Conservation (phyloP, 768 basidiomycete species). For the Inosperma sp. region DNA sequence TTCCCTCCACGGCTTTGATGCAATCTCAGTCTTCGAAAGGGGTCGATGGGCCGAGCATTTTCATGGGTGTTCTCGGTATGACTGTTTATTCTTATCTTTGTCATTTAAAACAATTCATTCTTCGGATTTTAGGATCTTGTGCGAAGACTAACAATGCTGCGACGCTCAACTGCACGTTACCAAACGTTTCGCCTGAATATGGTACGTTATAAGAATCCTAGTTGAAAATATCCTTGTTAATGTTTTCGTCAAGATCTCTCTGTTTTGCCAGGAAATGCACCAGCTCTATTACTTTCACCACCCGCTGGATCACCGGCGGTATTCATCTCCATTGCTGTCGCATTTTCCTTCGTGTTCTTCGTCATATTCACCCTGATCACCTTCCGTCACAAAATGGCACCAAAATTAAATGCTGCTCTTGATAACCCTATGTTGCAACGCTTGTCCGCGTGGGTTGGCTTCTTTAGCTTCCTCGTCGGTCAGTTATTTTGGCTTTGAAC, state of each 20-base stretch:
- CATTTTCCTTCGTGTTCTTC: conserved; percentile 58
- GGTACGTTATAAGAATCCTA: conserved; percentile 38
- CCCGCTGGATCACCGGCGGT: conserved; percentile 58
- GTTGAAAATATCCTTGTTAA: background rate
- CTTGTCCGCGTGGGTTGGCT: conserved; percentile 66
- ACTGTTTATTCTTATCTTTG: background rate
- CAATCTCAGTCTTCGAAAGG: conserved; percentile 27
- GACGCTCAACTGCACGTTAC: conserved; percentile 48
- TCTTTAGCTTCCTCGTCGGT: conserved; percentile 75
- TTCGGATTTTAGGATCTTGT: conserved; percentile 62
- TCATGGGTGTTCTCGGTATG: conserved; percentile 65
- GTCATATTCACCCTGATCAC: conserved; percentile 60
- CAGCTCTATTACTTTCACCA: conserved; percentile 51
- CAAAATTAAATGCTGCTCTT: conserved; percentile 43
- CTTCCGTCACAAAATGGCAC: conserved; percentile 59
- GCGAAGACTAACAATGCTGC: conserved; percentile 46
- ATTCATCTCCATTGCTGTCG: conserved; percentile 59
- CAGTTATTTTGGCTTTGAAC: conserved; percentile 11
- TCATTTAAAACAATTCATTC: background rate
- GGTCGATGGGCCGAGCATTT: conserved; percentile 65
- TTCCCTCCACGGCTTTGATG: conserved; percentile 44
- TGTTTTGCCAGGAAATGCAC: conserved; percentile 52
- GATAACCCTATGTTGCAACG: conserved; percentile 57
- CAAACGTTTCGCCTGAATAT: conserved; percentile 55
- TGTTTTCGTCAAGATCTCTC: conserved; percentile 48